These are phyloP conservation scores for Coemansia sp. DNA, from an alignment of 192 early-diverging fungal species.

Conservation along the genomic window DNA sequence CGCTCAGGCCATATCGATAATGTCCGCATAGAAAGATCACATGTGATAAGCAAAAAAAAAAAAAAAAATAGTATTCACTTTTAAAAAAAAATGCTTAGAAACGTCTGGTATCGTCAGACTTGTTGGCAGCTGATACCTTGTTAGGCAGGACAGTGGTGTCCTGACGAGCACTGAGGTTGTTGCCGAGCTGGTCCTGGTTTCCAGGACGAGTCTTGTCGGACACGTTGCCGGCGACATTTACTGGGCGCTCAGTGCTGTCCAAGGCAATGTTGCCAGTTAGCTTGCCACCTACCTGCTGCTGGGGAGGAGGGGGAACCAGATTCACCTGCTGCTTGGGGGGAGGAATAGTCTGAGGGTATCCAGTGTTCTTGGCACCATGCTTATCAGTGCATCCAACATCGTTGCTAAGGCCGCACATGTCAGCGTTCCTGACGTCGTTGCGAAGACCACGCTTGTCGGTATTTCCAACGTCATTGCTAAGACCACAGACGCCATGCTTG, in stretches of 20 bases:
- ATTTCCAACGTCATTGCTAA: neutral
- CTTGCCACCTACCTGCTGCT: neutral
- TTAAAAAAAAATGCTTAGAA: neutral
- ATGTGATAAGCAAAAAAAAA: neutral
- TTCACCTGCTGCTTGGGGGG: neutral
- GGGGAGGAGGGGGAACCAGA: neutral
- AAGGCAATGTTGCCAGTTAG: neutral
- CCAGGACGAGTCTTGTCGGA: neutral
- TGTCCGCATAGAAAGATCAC: neutral
- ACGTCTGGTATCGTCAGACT: neutral
- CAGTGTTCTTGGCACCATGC: too few species aligned
- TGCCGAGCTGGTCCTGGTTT: neutral
- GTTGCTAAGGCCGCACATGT: neutral
- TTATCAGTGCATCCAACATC: neutral
- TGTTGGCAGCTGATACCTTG: neutral
- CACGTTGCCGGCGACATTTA: neutral
- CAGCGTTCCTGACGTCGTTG: neutral
- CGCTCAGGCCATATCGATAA: conserved; percentile 7
- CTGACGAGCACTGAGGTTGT: neutral
- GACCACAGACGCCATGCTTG: neutral
- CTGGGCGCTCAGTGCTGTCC: neutral
- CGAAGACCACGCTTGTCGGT: neutral
- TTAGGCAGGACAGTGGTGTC: neutral
- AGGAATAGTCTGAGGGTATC: neutral
- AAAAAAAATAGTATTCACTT: neutral